Evolutionary conservation across 805 yeast species (phyloP).

Genomic region (Candida succiphila): DNA sequence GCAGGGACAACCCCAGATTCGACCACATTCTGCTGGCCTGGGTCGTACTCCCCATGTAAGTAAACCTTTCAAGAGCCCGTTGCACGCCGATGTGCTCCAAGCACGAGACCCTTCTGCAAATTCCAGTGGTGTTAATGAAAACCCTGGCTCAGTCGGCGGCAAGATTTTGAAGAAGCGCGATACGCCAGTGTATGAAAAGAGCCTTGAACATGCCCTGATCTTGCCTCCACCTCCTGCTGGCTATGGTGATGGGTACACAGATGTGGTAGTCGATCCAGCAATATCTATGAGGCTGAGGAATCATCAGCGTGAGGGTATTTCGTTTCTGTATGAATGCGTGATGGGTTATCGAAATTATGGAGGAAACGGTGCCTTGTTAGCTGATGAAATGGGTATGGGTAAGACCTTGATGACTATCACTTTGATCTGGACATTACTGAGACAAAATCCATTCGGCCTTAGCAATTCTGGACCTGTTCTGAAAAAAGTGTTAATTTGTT

Average conservation of each 20-base stretch:
- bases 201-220: slow-evolving; percentile 26
- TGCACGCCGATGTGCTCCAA: slow-evolving; percentile 1
- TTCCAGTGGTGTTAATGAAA: slow-evolving; percentile 7
- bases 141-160: no score
- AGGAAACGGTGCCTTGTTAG: slow-evolving; percentile 69
- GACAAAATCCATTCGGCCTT: slow-evolving; percentile 41
- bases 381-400: slow-evolving; percentile 93
- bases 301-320: slow-evolving; percentile 81
- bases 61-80: background rate
- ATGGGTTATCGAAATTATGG: slow-evolving; percentile 50
- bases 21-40: no score
- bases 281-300: slow-evolving; percentile 50
- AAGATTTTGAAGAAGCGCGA: no score
- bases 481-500: slow-evolving; percentile 64
- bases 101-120: slow-evolving; percentile 2
- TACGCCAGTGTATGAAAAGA: slow-evolving; percentile 33
- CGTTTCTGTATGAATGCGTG: slow-evolving; percentile 73
- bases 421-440: slow-evolving; percentile 72
- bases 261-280: slow-evolving; percentile 53
- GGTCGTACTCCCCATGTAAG: no score
- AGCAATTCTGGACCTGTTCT: slow-evolving; percentile 27
- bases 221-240: slow-evolving; percentile 23
- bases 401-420: slow-evolving; percentile 82
- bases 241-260: slow-evolving; percentile 16
- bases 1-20: no score